phyloP scores from a whole-genome alignment of 257 asterid genomes.

The Galeopsis tetrahit region DNA sequence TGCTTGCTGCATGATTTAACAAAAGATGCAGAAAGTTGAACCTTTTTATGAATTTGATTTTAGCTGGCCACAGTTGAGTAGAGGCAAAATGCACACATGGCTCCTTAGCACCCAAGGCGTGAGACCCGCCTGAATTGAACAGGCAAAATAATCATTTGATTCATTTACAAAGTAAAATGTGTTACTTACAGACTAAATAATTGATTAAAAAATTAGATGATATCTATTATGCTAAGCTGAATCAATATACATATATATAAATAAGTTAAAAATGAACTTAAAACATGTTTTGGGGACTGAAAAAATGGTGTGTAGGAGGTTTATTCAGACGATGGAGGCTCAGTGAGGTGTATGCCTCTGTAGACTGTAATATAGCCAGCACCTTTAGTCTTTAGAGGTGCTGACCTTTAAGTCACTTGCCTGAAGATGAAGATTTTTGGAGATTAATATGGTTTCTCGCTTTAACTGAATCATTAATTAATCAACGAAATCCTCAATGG shows the following conservation, averaged over 20 bases:
- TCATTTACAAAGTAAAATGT: too few relatives aligned
- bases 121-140: background rate
- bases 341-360: too few relatives aligned
- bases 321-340: background rate
- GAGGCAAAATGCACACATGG: background rate
- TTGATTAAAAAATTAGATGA: background rate
- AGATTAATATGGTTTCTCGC: background rate
- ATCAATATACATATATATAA: background rate
- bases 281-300: background rate
- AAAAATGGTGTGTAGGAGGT: background rate
- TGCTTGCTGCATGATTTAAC: slow-evolving; percentile 8
- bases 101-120: background rate
- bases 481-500: background rate
- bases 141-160: too few relatives aligned
- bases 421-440: background rate
- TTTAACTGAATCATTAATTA: background rate
- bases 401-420: background rate
- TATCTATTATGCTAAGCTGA: background rate
- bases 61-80: background rate
- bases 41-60: background rate
- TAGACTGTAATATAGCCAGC: too few relatives aligned
- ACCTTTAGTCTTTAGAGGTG: background rate
- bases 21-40: background rate
- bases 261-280: background rate
- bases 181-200: background rate